Conservation (phyloP, 148 eudicot species). For the Diospyros lotus region DNA sequence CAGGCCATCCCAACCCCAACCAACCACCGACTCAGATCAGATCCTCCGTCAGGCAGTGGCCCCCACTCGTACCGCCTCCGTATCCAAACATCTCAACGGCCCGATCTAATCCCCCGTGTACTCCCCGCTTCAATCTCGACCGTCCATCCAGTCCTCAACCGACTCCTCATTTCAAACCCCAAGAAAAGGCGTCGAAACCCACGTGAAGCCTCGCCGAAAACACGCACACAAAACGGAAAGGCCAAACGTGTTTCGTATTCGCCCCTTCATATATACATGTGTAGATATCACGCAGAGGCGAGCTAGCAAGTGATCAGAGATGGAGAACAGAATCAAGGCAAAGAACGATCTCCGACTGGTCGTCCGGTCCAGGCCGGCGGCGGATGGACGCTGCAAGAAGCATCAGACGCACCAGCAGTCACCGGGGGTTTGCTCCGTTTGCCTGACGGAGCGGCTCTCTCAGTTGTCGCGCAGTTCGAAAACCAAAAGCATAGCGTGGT, state of each 20-base stretch:
- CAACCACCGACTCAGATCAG: conserved; percentile 9
- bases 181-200: conserved; percentile 35
- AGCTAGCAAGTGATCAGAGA: conserved; percentile 4
- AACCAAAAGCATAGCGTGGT: neutral
- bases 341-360: conserved; percentile 1
- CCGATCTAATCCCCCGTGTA: too few relatives aligned
- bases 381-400: conserved; percentile 50
- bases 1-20: conserved; percentile 8
- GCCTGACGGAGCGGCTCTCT: conserved; percentile 57
- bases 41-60: too few relatives aligned
- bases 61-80: too few relatives aligned
- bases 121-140: neutral
- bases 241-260: neutral
- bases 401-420: conserved; percentile 85
- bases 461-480: conserved; percentile 16
- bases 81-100: too few relatives aligned
- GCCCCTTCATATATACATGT: conserved; percentile 4
- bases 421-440: conserved; percentile 82
- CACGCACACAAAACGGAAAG: too few relatives aligned
- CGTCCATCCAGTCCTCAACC: conserved; percentile 6
- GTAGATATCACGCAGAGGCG: neutral
- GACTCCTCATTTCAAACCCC: conserved; percentile 18
- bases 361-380: conserved; percentile 5
- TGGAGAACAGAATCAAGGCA: conserved; percentile 17
- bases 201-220: conserved; percentile 52